Evolutionary conservation across 2,329 filamentous ascomycete genomes (phyloP).

Genomic region (Hymenoscyphus occultus): DNA sequence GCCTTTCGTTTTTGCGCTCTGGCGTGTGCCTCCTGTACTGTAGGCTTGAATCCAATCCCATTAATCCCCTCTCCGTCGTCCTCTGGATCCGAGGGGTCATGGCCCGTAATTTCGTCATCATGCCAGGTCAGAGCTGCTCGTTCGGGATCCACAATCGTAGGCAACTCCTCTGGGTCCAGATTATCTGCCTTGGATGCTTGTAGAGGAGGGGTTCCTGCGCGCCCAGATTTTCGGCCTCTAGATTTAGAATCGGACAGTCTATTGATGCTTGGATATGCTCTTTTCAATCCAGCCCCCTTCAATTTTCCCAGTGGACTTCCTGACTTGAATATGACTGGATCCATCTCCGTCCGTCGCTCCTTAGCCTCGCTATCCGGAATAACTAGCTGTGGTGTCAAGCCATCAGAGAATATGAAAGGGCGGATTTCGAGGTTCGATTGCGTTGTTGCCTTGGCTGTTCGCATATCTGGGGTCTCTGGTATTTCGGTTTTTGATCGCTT

Average conservation of each 20-base stretch:
- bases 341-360: conserved; percentile 26
- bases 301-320: conserved; percentile 18
- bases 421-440: conserved; percentile 17
- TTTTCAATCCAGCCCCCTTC: conserved; percentile 19
- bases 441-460: conserved; percentile 1
- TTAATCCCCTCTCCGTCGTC: conserved; percentile 67
- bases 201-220: conserved; percentile 30
- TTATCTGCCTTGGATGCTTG: conserved; percentile 12
- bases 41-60: conserved; percentile 65
- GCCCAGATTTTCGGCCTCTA: conserved; percentile 22
- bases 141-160: conserved; percentile 28
- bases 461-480: conserved; percentile 29
- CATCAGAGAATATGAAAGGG: conserved; percentile 19
- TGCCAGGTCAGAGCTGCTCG: conserved; percentile 64
- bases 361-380: conserved; percentile 16
- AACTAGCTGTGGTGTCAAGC: conserved; percentile 19
- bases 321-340: conserved; percentile 31
- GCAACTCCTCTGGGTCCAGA: conserved; percentile 13
- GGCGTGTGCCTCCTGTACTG: conserved; percentile 56
- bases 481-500: conserved; percentile 32
- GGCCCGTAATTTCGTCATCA: conserved; percentile 65
- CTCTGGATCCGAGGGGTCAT: conserved; percentile 61
- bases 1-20: conserved; percentile 55
- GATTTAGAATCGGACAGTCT: conserved; percentile 33
- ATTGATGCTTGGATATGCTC: conserved; percentile 34